phyloP scores from a whole-genome alignment of 768 basidiomycete genomes.

The Pisolithus tinctorius region DNA sequence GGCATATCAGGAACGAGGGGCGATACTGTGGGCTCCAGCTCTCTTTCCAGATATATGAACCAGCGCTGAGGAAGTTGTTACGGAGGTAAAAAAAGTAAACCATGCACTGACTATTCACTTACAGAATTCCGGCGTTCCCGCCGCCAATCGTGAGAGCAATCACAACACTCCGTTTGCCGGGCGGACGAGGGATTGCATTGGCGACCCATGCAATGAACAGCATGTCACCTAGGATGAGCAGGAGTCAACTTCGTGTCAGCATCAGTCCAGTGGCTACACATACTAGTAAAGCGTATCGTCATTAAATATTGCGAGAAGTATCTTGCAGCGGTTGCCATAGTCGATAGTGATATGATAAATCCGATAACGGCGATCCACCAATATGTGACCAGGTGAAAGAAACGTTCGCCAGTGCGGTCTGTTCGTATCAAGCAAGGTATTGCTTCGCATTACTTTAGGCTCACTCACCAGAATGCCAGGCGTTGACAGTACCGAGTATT shows the following conservation, averaged over 20 bases:
- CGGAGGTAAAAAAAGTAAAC: neutral
- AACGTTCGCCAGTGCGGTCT: conserved; percentile 60
- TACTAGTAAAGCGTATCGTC: conserved; percentile 44
- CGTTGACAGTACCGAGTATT: conserved; percentile 42
- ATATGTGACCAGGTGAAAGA: conserved; percentile 49
- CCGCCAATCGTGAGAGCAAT: conserved; percentile 58
- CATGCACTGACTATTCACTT: conserved; percentile 15
- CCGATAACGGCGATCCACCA: conserved; percentile 58
- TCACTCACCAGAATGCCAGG: conserved; percentile 44
- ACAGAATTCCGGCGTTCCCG: conserved; percentile 57
- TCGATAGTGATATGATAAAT: conserved; percentile 52
- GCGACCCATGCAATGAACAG: conserved; percentile 55
- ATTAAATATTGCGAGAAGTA: conserved; percentile 64
- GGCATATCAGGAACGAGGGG: conserved; percentile 50
- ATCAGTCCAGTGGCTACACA: conserved; percentile 1
- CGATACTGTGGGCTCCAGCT: conserved; percentile 58
- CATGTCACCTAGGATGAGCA: conserved; percentile 28
- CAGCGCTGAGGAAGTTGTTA: conserved; percentile 34
- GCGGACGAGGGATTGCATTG: conserved; percentile 53
- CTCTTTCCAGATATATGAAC: conserved; percentile 56
- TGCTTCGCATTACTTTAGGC: neutral
- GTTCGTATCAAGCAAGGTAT: neutral
- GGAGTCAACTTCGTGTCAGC: neutral
- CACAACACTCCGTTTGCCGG: conserved; percentile 43
- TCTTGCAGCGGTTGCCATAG: conserved; percentile 42